Evolutionary conservation across 1,284 basidiomycete species (phyloP), one percentile per base, ranked within the genome.

Genomic region (Prillingera fragicola): DNA sequence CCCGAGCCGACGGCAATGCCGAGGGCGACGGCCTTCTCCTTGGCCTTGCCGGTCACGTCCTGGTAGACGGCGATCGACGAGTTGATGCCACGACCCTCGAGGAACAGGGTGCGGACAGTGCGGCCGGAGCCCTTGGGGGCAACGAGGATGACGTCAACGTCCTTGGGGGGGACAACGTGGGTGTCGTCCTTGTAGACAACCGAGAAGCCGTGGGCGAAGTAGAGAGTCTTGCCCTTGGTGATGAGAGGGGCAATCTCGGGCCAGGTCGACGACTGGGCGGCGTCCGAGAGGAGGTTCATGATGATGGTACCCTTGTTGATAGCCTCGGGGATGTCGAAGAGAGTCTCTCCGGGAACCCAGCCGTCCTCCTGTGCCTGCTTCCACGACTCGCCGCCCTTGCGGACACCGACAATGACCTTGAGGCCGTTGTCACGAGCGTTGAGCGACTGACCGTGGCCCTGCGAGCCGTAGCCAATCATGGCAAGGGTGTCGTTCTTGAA

Each of bases 181-280:
- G 94, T 99, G 75, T 97, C 89, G 18, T 97, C 83, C 79, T 94
- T 90, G 84, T 86, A 99, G 57, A 98, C 90, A 60, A 97, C 81
- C 59, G 92, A 97, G 84, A 99, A 99, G 67, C 95, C 95, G 74
- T 99, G 95, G 8, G 92, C 90, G 78, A 98, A 99, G 84, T 98
- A 97, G 59, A 99, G 84, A 19, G 95, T 98, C 81, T 98, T 97
- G 75, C 89, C 92, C 81, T 94, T 91, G 74, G 89, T 96, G 77
- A 97, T 90, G 60, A 91, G 80, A 52, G 92, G 90, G 33, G 82
- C 84, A 63, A 99, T 68, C 52, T 80, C 76, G 37, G 83, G 77
- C 94, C 94, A 99, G 28, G 91, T 96, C 70, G 85, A 80, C 24
- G 89, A 91, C 76, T 98, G 95, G 24, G 94, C 94, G 41, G 95